Evolutionary conservation across 257 asterid species (phyloP), one percentile per base, ranked within the genome.

Genomic region (Solanum tacnaense): DNA sequence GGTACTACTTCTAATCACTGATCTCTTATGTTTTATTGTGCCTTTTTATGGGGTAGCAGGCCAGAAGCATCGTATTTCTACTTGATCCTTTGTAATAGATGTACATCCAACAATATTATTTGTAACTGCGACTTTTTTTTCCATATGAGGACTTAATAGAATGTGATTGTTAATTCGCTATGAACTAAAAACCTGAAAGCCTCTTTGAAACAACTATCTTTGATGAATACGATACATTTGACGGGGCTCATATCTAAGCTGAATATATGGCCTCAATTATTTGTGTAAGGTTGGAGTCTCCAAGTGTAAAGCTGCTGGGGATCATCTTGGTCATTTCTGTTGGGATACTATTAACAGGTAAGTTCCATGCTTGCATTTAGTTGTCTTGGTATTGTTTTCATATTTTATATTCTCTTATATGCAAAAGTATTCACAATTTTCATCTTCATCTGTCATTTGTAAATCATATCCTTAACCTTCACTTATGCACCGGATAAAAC

Each of bases 321-420:
- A 95, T 97, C 89, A 97, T 97, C 79, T 83, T 90, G 49, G 87
- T 97, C 81, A 97, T 97, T 87, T 97, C 99, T 21, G 84, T 90
- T 87, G 99, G 99, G 85, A 91, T 97, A 92, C 89, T 96, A 89
- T 93, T 97, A 90, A 97, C 99, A 84, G 99, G 99, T 97, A 93
- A n/a, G 78, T 39, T 35, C 3, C 36, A 15, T 29, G 9, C 65
- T 41, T 25, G 6, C 62, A 15, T 41, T 32, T 41, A 13, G 12
- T 1, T 7, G n/a, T 41, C 36, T 41, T 39, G 23, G 4, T 36
- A 11, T 10, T n/a, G 8, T 75, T n/a, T 1, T 21, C 0, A 21
- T 74, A 36, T 25, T 74, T 2, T 74, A 0, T 38, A 1, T 12
- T 75, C 58, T 2, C 5, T 1, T 75, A 12, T 11, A 13, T 39